Evolutionary conservation across 2,329 filamentous ascomycete genomes (phyloP), one percentile per base, ranked within the genome.

Genomic region (Diplocarpon rosae): DNA sequence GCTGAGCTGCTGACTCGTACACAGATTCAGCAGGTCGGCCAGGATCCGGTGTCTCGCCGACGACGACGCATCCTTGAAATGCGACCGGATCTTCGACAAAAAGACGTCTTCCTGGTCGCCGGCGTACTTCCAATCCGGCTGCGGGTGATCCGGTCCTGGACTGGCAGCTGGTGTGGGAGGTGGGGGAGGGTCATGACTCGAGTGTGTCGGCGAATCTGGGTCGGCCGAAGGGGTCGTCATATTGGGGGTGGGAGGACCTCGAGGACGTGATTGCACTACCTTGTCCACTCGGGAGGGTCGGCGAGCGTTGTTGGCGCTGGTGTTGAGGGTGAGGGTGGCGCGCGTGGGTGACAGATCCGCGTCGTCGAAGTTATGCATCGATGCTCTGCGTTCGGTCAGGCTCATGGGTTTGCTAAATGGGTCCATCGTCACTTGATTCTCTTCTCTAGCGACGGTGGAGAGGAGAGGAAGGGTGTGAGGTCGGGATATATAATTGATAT

Each of bases 1-100:
- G 65, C 88, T 95, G 54, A 98, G 72, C 63, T 94, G 84, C 59
- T 93, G 88, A 57, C 86, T 95, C 56, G 93, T 93, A 68, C 92
- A 98, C 56, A 95, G 76, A 59, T 94, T 94, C 52, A 98, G 70
- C 46, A 98, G 70, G 61, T 95, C 89, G 40, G 86, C 86, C 47
- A 98, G 69, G 57, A 94, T 77, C 32, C 85, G 76, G 57, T 88
- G 85, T 46, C 85, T 78, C 64, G 90, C 84, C 1, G 79, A 75
- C 17, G 81, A 76, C 46, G 80, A 83, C 63, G 87, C 80, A 43
- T 81, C 78, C 57, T 80, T 79, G 60, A 96, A 96, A 58, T 88
- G 79, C 49, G 81, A 76, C 49, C 85, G 77, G 46, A 92, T 79
- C 59, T 88, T 81, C 53, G 85, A 73, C 43, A 93, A 74, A 56